Evolutionary conservation across 192 early-diverging fungal species (phyloP), one percentile per base, ranked within the genome.

Genomic region (Coemansia sp.): DNA sequence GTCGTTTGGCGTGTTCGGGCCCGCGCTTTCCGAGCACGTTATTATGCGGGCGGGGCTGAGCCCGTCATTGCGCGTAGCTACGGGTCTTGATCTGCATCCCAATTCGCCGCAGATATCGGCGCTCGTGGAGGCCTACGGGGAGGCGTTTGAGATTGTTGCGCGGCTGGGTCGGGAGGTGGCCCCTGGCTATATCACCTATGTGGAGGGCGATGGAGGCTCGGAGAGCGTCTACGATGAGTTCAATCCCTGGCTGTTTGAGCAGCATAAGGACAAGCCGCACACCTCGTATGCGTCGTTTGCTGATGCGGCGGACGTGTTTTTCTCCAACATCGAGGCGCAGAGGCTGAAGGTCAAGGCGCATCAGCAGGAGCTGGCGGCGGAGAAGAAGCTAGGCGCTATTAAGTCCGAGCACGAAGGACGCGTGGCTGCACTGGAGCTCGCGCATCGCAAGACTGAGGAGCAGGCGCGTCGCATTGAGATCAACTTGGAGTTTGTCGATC

Each of bases 271-370:
- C 23, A 76, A 74, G 28, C 48, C 58, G 10, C 65, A 79, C 66
- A 85, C 86, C 55, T 88, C 91, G 57, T 96, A 84, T 43, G 77
- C 82, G 26, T 85, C 88, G 8, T 97, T 97, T 85, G 86, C 94
- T 66, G 83, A 86, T 31, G 86, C 90, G 0, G 95, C 94, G 0
- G 97, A 99, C 61, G 90, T 93, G 67, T 99, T 92, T 74, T 98
- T 91, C 71, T 95, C 95, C 0, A 87, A 92, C 28, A 83, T 95
- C 26, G 97, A 99, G 74, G 82, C 90, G 7, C 95, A 97, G 71
- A 87, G 87, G 63, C 77, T 96, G 16, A 83, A 86, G 26, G 43
- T 92, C 26, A 88, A 89, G 55, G 89, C 87, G 20, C 79, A 84
- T 16, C 78, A 88, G 35, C 88, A 92, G 51, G 94, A 96, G 73